These are phyloP conservation scores for Sordariomycetes sp. DNA, from an alignment of 2,329 filamentous ascomycete genomes.

Conservation along the genomic window DNA sequence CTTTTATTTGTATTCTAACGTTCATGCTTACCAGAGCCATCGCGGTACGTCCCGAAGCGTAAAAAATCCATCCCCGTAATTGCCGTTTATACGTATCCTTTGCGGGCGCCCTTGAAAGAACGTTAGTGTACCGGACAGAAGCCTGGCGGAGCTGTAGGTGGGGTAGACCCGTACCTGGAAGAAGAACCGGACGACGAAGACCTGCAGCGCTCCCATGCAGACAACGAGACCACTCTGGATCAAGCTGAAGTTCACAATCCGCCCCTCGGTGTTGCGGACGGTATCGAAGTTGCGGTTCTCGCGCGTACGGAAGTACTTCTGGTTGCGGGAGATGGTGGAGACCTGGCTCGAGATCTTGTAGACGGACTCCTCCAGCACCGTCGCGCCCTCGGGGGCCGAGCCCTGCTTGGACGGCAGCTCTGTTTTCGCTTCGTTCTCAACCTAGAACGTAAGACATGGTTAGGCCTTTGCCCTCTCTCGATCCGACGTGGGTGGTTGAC, in stretches of 20 bases:
- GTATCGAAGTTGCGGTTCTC: constrained; percentile 99
- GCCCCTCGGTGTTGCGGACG: constrained; percentile 85
- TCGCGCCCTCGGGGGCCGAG: constrained; percentile 79
- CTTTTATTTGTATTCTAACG: too few relatives aligned
- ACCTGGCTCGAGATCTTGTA: constrained; percentile 90
- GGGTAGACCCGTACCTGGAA: constrained; percentile 60
- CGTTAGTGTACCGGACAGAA: background rate
- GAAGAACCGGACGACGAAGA: constrained; percentile 97
- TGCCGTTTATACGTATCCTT: constrained; percentile 52
- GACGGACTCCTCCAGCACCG: constrained; percentile 81
- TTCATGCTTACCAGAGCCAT: too few relatives aligned
- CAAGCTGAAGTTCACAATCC: constrained; percentile 96
- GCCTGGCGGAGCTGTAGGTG: background rate
- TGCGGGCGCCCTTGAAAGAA: constrained; percentile 46
- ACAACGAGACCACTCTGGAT: constrained; percentile 88
- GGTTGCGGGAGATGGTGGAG: constrained; percentile 89
- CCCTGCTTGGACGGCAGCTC: constrained; percentile 82
- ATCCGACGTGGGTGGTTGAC: constrained; percentile 17
- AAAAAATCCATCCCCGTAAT: background rate
- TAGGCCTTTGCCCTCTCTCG: background rate
- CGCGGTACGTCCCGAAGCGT: background rate
- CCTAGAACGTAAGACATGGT: constrained; percentile 33
- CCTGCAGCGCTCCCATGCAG: constrained; percentile 90
- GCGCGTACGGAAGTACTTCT: constrained; percentile 98
- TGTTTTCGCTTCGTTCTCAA: constrained; percentile 81